phyloP scores from a whole-genome alignment of 139 green algal genomes.

The Coelastrella sp. region DNA sequence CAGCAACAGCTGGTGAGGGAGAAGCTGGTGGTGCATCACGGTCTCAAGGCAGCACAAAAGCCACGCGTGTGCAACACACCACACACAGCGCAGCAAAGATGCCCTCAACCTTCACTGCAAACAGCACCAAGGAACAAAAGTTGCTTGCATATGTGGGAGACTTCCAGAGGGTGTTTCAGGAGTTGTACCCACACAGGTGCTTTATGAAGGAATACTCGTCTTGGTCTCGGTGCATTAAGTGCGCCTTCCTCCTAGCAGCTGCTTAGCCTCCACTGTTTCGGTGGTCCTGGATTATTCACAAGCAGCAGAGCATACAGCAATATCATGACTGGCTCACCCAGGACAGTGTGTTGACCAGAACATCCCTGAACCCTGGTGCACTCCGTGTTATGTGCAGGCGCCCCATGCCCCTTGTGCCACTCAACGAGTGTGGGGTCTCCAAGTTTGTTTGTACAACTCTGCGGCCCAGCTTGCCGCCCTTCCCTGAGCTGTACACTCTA shows the following conservation, averaged over 20 bases:
- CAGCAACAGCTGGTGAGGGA: not conserved
- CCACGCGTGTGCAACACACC: constrained; percentile 66
- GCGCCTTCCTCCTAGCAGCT: not conserved
- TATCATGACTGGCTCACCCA: too few relatives aligned
- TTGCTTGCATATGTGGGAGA: constrained; percentile 71
- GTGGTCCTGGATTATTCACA: too few relatives aligned
- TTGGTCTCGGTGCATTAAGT: not conserved
- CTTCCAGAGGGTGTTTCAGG: constrained; percentile 74
- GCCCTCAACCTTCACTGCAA: constrained; percentile 62
- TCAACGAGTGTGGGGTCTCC: constrained; percentile 85
- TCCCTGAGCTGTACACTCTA: constrained; percentile 79
- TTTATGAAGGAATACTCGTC: not conserved
- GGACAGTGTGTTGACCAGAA: not conserved
- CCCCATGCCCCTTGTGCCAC: constrained; percentile 73
- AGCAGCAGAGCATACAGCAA: too few relatives aligned
- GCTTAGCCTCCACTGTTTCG: not conserved
- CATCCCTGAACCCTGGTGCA: not conserved
- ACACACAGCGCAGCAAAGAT: constrained; percentile 68
- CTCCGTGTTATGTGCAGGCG: constrained; percentile 46
- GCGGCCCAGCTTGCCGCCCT: constrained; percentile 69
- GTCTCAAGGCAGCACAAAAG: constrained; percentile 60
- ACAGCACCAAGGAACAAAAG: constrained; percentile 63
- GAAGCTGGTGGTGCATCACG: not conserved
- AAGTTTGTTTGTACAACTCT: constrained; percentile 90
- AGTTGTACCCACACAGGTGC: constrained; percentile 77